Percentiles rank a stretch among this genome's conserved stretches.
These are phyloP conservation scores for Zasmidium angulare DNA, from an alignment of 2,329 filamentous ascomycete genomes.

Conservation along the genomic window DNA sequence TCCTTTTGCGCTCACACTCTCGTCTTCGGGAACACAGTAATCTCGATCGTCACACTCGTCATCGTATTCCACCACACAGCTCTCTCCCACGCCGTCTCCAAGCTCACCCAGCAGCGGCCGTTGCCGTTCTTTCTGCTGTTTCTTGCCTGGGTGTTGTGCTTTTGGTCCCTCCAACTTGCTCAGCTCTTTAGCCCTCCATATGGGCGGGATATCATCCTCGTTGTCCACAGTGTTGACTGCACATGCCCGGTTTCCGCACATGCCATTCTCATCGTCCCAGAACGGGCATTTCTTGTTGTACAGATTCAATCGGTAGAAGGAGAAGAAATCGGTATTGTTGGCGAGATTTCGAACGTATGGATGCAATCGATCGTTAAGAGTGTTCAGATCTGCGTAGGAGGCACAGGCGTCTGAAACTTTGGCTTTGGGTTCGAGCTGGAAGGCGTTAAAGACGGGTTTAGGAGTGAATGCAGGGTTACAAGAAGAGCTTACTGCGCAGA, in stretches of 20 bases:
- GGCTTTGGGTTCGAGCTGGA: constrained; percentile 79
- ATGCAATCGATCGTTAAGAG: constrained; percentile 73
- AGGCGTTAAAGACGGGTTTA: constrained; percentile 37
- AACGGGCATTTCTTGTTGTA: constrained; percentile 95
- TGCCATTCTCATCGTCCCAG: constrained; percentile 88
- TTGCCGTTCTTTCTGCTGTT: constrained; percentile 67
- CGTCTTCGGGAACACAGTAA: constrained; percentile 95
- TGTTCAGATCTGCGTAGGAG: constrained; percentile 86
- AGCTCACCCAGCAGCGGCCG: constrained; percentile 78
- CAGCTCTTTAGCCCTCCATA: constrained; percentile 89
- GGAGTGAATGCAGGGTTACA: constrained; percentile 24
- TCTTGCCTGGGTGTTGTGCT: constrained; percentile 81
- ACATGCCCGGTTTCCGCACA: constrained; percentile 96
- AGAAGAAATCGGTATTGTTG: constrained; percentile 91
- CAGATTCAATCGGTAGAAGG: constrained; percentile 91
- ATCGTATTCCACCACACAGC: constrained; percentile 95
- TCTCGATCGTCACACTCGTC: constrained; percentile 96
- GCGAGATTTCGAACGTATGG: constrained; percentile 79
- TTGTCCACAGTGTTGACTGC: constrained; percentile 93
- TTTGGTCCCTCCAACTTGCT: constrained; percentile 89
- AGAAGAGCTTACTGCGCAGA: constrained; percentile 55
- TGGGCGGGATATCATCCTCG: constrained; percentile 86
- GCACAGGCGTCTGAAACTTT: constrained; percentile 94
- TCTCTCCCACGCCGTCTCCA: constrained; percentile 86
- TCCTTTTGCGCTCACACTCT: constrained; percentile 79